Conservation (phyloP, 176 grass and related monocot species). For the Tuctoria greenei region DNA sequence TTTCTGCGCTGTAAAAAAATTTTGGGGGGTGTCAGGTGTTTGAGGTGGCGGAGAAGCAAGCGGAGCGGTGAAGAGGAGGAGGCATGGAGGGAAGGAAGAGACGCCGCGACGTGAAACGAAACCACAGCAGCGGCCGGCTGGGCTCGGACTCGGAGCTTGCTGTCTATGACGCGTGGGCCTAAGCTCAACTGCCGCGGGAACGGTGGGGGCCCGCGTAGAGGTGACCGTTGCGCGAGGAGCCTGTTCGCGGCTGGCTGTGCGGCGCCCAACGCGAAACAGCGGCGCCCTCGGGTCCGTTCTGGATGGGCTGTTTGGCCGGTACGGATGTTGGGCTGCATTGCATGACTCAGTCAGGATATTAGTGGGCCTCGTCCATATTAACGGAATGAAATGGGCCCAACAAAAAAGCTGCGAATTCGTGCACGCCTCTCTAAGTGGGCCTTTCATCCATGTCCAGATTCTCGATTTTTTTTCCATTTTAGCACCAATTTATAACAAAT, state of each 20-base stretch:
- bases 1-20: conserved; percentile 11
- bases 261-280: too few relatives aligned
- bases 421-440: too few relatives aligned
- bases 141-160: neutral
- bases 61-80: conserved; percentile 16
- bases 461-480: too few relatives aligned
- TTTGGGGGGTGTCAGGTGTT: conserved; percentile 19
- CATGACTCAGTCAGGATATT: too few relatives aligned
- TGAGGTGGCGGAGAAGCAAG: conserved; percentile 34
- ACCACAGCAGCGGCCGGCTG: neutral
- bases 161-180: conserved; percentile 16
- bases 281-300: neutral
- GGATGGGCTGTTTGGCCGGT: neutral
- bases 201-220: neutral
- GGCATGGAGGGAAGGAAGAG: neutral
- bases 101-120: neutral
- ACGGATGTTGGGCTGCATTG: too few relatives aligned
- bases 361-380: too few relatives aligned
- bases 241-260: neutral
- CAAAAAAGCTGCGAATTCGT: too few relatives aligned
- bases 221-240: conserved; percentile 7
- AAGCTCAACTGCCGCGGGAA: neutral
- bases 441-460: too few relatives aligned
- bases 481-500: too few relatives aligned
- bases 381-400: too few relatives aligned